Evolutionary conservation across 2,329 filamentous ascomycete genomes (phyloP), one percentile per base, ranked within the genome.

Genomic region (Leptographium procerum): DNA sequence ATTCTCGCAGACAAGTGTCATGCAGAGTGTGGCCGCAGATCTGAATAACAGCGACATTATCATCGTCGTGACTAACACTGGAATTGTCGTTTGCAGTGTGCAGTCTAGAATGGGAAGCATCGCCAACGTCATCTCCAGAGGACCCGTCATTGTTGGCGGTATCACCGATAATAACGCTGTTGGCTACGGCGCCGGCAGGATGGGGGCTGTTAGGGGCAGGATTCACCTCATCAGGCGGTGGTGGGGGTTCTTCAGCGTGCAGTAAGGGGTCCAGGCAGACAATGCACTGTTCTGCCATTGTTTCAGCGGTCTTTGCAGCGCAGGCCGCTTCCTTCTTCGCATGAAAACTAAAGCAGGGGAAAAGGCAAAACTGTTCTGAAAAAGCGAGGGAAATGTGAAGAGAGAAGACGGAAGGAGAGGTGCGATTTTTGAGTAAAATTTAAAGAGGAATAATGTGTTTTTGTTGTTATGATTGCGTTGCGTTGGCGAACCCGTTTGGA

Each of bases 21-120:
- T 99, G 94, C 65, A 99, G 79, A 65, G 91, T 82, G 77, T 99
- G 95, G 60, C 89, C 88, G 73, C 94, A 99, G 52, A 90, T 86
- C 61, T 84, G 77, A 55, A 86, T 81, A 58, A 80, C 73, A 47
- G 84, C 83, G 61, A 86, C 77, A 60, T 75, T 72, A 64, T 76
- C 71, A 65, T 73, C 66, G 34, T 71, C 67, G 58, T 65, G 58
- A 13, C 57, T 33, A 9, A 55, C 14, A 45, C 36, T 31, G 22
- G 22, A 13, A 26, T 19, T n/a, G 53, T 29, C 36, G n/a, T 52
- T 14, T 47, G 52, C 45, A 50, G 34, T 28, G 22, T 52, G 26
- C 52, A 54, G 29, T 33, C 3, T 10, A 34, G 26, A 19, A 50
- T 31, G 47, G 24, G 24, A 28, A 19, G 8, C 24, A 50, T 58